Conservation (phyloP, 2,329 filamentous ascomycete genomes). For the Rutstroemia sp. region DNA sequence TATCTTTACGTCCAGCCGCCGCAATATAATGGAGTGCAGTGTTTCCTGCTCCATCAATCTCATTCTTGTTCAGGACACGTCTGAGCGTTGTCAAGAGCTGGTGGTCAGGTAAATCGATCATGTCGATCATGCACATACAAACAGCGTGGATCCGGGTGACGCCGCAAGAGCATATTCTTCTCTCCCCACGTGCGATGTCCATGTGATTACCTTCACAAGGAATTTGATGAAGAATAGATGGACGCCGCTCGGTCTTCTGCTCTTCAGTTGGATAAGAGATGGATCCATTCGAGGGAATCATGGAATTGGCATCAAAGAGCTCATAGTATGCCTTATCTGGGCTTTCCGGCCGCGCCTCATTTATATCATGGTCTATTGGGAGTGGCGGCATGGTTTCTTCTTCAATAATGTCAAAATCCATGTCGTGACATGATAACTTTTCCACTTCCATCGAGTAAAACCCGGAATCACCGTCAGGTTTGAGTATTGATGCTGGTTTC, state of each 20-base stretch:
- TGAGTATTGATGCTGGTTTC: neutral
- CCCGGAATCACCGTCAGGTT: conserved; percentile 1
- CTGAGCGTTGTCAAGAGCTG: neutral
- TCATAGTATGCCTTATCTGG: conserved; percentile 6
- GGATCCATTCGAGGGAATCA: conserved; percentile 4
- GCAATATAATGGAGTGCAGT: conserved; percentile 7
- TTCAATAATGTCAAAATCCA: neutral
- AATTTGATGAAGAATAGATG: conserved; percentile 3
- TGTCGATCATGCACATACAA: conserved; percentile 2
- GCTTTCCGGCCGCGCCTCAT: neutral
- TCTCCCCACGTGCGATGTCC: neutral
- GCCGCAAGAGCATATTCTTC: neutral
- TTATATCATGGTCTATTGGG: neutral
- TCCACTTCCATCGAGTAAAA: conserved; percentile 3
- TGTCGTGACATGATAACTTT: neutral
- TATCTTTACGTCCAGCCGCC: conserved; percentile 1
- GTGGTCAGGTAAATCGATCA: conserved; percentile 1
- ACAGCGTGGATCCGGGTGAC: conserved; percentile 6
- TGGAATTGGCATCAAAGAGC: conserved; percentile 3
- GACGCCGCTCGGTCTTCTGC: neutral
- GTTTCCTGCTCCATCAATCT: conserved; percentile 3
- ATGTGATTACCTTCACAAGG: conserved; percentile 4
- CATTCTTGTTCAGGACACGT: neutral
- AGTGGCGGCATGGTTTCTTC: neutral
- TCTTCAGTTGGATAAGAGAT: neutral